phyloP scores from a whole-genome alignment of 208 protist species.

The Trypanosoma platydactyli region DNA sequence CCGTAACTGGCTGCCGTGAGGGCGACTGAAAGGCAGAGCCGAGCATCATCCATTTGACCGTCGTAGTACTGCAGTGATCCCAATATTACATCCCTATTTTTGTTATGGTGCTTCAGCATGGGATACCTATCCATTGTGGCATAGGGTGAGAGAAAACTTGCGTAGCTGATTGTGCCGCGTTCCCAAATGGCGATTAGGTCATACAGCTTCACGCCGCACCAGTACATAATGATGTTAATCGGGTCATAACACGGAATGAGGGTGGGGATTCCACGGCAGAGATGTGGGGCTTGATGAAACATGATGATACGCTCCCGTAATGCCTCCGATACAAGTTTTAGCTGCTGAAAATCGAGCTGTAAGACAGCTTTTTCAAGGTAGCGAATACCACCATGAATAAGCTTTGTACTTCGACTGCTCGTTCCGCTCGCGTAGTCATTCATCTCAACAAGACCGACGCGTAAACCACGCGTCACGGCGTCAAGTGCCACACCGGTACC shows the following conservation, averaged over 20 bases:
- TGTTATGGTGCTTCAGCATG: constrained; percentile 50
- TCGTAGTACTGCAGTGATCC: constrained; percentile 95
- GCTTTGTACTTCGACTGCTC: constrained; percentile 94
- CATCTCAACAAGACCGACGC: constrained; percentile 93
- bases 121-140: constrained; percentile 84
- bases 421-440: constrained; percentile 96
- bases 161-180: constrained; percentile 78
- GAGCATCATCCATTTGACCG: constrained; percentile 96
- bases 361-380: constrained; percentile 94
- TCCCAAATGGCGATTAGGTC: constrained; percentile 84
- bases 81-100: constrained; percentile 65
- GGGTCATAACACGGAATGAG: constrained; percentile 92
- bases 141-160: constrained; percentile 77
- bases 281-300: constrained; percentile 93
- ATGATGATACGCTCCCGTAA: constrained; percentile 93
- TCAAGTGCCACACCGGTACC: constrained; percentile 94
- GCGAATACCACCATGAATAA: constrained; percentile 97
- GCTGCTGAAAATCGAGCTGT: constrained; percentile 79
- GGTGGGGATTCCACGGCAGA: constrained; percentile 90
- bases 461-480: constrained; percentile 90
- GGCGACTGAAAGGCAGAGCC: constrained; percentile 93
- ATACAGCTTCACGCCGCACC: constrained; percentile 87
- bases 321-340: constrained; percentile 91
- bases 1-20: constrained; percentile 92
- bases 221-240: constrained; percentile 84